These are phyloP conservation scores for Rhodomyrtus psidioides DNA, from an alignment of 441 rosid species.

Conservation along the genomic window DNA sequence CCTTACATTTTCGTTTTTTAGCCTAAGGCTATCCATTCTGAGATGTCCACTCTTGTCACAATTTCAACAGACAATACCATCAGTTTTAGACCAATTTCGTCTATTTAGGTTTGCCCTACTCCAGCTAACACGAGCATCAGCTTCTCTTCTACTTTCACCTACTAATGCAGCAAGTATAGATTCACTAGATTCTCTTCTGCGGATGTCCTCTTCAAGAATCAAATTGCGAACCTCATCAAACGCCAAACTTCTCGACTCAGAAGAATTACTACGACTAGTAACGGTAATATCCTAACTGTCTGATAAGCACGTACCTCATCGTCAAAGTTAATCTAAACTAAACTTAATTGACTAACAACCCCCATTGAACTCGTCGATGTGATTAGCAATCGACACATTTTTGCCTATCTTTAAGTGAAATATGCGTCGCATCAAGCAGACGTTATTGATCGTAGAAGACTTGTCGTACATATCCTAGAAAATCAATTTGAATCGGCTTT, in stretches of 20 bases:
- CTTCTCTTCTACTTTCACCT: background rate
- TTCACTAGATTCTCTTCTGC: no score
- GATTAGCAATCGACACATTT: background rate
- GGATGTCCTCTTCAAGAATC: background rate
- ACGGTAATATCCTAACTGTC: background rate
- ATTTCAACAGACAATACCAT: background rate
- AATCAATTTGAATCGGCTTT: background rate
- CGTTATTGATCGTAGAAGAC: background rate
- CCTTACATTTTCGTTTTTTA: background rate
- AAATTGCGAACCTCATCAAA: background rate
- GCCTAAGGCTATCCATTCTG: background rate
- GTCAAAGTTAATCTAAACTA: background rate
- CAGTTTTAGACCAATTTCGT: background rate
- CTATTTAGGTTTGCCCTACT: background rate
- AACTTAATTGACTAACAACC: background rate
- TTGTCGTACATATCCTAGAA: background rate
- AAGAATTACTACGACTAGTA: background rate
- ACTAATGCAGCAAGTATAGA: no score
- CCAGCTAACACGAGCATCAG: background rate
- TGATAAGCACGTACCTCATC: background rate
- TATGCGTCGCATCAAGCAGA: rapidly evolving
- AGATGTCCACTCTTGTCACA: background rate
- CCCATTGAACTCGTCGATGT: background rate
- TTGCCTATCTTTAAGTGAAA: background rate
- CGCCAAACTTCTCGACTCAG: background rate